phyloP scores from a whole-genome alignment of 108 stramenopile genomes.

The Cyclotella kingstonii region DNA sequence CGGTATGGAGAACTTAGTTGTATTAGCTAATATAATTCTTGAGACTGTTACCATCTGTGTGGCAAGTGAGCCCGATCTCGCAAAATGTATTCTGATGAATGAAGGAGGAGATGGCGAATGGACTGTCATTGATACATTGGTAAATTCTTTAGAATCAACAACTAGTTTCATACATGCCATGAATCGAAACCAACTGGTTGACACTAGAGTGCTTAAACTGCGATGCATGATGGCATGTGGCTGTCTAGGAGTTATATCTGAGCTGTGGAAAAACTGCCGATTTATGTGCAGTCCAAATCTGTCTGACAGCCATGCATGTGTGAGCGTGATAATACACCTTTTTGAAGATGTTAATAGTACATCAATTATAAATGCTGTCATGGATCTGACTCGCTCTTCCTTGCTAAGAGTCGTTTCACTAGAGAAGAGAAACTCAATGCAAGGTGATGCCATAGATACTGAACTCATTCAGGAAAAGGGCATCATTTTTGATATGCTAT shows the following conservation, averaged over 20 bases:
- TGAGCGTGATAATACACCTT: constrained; percentile 19
- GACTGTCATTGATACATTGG: constrained; percentile 27
- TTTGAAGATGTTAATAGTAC: constrained; percentile 1
- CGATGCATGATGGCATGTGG: constrained; percentile 26
- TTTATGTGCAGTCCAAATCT: constrained; percentile 3
- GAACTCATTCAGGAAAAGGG: constrained; percentile 8
- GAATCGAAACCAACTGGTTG: constrained; percentile 9
- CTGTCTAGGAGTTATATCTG: constrained; percentile 26
- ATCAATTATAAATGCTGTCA: constrained; percentile 17
- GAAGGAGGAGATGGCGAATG: constrained; percentile 14
- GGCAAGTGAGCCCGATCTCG: constrained; percentile 24
- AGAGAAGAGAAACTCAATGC: constrained; percentile 16
- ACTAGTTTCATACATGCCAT: constrained; percentile 3
- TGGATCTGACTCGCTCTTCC: constrained; percentile 21
- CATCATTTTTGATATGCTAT: constrained; percentile 23
- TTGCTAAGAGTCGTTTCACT: constrained; percentile 24
- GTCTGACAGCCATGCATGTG: constrained; percentile 32
- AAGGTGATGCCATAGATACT: constrained; percentile 10
- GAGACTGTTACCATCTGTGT: constrained; percentile 30
- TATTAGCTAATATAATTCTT: constrained; percentile 12
- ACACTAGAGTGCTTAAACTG: constrained; percentile 18
- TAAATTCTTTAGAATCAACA: constrained; percentile 5
- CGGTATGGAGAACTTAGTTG: constrained; percentile 5
- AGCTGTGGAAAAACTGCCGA: constrained; percentile 39
- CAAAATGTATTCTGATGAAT: constrained; percentile 16